Conservation (phyloP, 371 early-diverging fungal genomes). For the Coemansia sp. region DNA sequence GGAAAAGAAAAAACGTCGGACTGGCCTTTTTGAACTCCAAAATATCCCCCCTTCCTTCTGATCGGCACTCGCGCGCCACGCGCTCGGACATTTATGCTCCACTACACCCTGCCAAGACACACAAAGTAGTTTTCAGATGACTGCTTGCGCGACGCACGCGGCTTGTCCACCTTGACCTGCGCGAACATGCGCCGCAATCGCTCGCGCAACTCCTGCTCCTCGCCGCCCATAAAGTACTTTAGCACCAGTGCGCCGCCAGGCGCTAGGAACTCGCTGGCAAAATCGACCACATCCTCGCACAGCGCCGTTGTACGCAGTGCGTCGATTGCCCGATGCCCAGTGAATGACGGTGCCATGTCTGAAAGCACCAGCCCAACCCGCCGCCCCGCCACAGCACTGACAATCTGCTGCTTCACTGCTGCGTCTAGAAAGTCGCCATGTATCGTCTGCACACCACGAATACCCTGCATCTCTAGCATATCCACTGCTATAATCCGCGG, state of each 20-base stretch:
- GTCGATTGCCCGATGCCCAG: conserved; percentile 61
- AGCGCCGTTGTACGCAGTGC: conserved; percentile 55
- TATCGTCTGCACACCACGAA: conserved; percentile 62
- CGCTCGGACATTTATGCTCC: no score
- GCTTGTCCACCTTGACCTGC: conserved; percentile 63
- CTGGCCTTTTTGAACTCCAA: neutral
- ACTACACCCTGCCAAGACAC: conserved; percentile 51
- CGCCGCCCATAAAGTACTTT: conserved; percentile 73
- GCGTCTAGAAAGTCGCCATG: conserved; percentile 64
- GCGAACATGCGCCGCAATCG: conserved; percentile 53
- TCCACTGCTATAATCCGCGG: conserved; percentile 67
- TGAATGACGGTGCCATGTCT: conserved; percentile 81
- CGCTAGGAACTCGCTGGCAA: conserved; percentile 62
- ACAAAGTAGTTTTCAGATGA: conserved; percentile 78
- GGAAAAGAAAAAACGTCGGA: neutral
- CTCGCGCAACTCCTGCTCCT: conserved; percentile 56
- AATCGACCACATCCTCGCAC: conserved; percentile 65
- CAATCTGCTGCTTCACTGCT: conserved; percentile 51
- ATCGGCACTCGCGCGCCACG: no score
- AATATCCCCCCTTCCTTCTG: no score
- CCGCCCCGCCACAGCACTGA: conserved; percentile 45
- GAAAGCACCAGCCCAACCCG: conserved; percentile 65
- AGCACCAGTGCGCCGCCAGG: conserved; percentile 69
- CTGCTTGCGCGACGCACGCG: conserved; percentile 67
- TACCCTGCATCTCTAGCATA: conserved; percentile 67